Evolutionary conservation across 441 rosid species (phyloP), one percentile per base, ranked within the genome.

Genomic region (Corymbia citriodora): DNA sequence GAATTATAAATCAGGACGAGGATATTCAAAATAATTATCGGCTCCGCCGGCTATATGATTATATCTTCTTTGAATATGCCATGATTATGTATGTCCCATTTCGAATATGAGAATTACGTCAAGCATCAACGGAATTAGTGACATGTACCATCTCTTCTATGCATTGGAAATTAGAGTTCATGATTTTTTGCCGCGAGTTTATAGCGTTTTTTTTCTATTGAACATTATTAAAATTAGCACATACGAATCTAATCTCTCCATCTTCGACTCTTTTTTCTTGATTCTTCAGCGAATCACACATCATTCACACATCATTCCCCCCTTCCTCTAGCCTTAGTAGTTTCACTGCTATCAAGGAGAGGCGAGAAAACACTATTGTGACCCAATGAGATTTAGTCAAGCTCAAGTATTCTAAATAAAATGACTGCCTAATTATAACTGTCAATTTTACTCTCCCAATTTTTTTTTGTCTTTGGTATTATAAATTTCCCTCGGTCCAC

Each of bases 101-200:
- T 36, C 40, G 40, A 36, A 36, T 36, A 36, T 36, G 40, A 36
- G 40, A 36, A 36, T 36, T 36, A 36, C 40, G 40, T 36, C 40
- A 36, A 36, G 40, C 40, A 36, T 36, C 40, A 36, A 36, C 40
- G 4, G 40, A 3, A 36, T 4, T 36, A 36, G 40, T 36, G 40
- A 36, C 40, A 36, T 10, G 18, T 7, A 14, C 10, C 5, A 13
- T n/a, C n/a, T 65, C 4, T n/a, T n/a, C 3, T 1, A 4, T 36
- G 40, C 40, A n/a, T 15, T n/a, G 2, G n/a, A 65, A 65, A n/a
- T n/a, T 10, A 6, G 3, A 65, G n/a, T n/a, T 2, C 4, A 0
- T 0, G 10, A 65, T n/a, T n/a, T n/a, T n/a, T 15, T 0, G 0
- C 36, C 16, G 4, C 3, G 16, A 65, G 72, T 65, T 65, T 13